Percentiles rank a stretch among this genome's conserved stretches.
Evolutionary conservation across 345 rosid genomes (phyloP).

Genomic region (Melastoma malabathricum): DNA sequence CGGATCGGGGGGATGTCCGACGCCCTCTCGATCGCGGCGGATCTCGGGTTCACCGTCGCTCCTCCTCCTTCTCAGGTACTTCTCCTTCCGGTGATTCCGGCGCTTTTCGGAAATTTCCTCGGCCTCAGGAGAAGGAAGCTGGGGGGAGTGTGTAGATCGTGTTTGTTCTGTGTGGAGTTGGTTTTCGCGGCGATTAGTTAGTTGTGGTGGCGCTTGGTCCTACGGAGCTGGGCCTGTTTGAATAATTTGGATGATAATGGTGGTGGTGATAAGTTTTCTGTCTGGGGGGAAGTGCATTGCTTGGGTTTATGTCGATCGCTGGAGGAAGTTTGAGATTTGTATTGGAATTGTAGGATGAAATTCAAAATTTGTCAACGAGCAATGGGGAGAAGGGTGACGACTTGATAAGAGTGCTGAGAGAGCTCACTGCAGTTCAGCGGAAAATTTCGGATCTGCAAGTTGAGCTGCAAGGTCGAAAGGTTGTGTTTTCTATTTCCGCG

Average conservation of each 20-base stretch:
- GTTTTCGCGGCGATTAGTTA: no score
- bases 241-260: no score
- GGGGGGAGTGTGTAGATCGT: no score
- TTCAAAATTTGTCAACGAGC: slow-evolving; percentile 39
- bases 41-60: slow-evolving; percentile 79
- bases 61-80: slow-evolving; percentile 70
- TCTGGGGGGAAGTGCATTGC: no score
- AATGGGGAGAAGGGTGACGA: slow-evolving; percentile 72
- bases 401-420: slow-evolving; percentile 65
- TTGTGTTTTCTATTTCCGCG: slow-evolving; percentile 6
- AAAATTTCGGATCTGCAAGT: slow-evolving; percentile 93
- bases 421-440: slow-evolving; percentile 76
- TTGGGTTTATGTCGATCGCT: no score
- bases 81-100: background rate
- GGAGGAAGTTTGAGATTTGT: background rate
- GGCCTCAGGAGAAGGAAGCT: no score
- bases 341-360: slow-evolving; percentile 33
- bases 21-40: slow-evolving; percentile 95
- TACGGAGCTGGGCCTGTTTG: no score
- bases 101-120: no score
- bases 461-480: slow-evolving; percentile 99
- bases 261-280: no score
- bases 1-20: slow-evolving; percentile 97
- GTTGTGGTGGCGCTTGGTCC: no score
- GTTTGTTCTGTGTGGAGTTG: no score